Conservation (phyloP, 176 grass and related monocot genomes). For the Juncus inflexus region DNA sequence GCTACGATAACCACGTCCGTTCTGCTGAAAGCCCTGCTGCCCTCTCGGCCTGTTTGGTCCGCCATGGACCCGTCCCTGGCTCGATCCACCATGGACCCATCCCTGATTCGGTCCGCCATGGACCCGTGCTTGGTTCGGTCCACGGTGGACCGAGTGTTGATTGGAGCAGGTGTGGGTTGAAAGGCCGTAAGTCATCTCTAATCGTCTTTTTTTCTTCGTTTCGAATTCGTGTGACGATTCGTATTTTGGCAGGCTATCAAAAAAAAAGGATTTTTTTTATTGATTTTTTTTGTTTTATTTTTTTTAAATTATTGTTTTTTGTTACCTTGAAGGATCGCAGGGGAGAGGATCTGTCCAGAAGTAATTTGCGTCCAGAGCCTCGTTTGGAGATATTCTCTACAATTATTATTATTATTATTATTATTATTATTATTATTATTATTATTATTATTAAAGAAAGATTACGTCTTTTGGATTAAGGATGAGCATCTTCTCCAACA, state of each 20-base stretch:
- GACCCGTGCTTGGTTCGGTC: constrained; percentile 15
- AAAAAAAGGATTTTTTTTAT: neutral
- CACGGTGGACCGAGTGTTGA: constrained; percentile 47
- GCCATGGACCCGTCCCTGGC: no score
- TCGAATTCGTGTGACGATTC: constrained; percentile 91
- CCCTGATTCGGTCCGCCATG: no score
- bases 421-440: neutral
- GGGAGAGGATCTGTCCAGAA: constrained; percentile 94
- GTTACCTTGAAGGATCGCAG: constrained; percentile 83
- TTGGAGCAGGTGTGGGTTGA: constrained; percentile 72
- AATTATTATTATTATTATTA: constrained; percentile 9
- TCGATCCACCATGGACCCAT: no score
- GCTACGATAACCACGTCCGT: no score
- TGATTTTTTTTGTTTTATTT: neutral
- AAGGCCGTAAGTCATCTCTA: constrained; percentile 62
- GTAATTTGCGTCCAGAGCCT: constrained; percentile 95
- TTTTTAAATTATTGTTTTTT: no score
- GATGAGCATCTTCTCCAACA: constrained; percentile 78
- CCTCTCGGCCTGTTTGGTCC: no score
- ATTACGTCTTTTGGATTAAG: constrained; percentile 56
- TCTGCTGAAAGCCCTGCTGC: no score
- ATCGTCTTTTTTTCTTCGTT: constrained; percentile 87
- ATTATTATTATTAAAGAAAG: neutral
- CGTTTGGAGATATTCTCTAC: constrained; percentile 89
- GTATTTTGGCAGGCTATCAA: constrained; percentile 72